Base-by-base conservation (phyloP, 2,329 filamentous ascomycete species). In the Rhytidhysteron rufulum region DNA sequence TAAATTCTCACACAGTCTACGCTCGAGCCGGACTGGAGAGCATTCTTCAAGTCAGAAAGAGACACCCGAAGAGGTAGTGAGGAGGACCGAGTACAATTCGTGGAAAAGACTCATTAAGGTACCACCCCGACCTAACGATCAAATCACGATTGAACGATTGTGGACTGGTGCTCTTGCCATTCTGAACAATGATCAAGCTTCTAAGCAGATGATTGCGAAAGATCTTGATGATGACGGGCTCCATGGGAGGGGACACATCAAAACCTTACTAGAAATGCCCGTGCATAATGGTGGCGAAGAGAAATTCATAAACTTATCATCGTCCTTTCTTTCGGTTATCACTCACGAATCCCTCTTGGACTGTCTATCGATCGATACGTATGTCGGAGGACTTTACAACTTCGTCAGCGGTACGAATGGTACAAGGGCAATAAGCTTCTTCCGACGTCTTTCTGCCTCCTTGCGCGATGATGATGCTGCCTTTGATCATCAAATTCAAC, bases 351-450 rank as follows among this genome's bases (percentile, higher is more conserved):
- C 55, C 3, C 37, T 67, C 13, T 38, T 68, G 10, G 53, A 63
- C 22, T 62, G 57, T 34, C 50, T 67, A 8, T 53, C 62, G 3
- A 45, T 65, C 1, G 62, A 68, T 41, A 65, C 58, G 3, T 53
- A 47, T 22, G 55, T 68, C 5, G 58, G 59, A 10, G 41, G 35
- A 6, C 31, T 68, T 4, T 67, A 66, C 43, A 65, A 58, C 9
- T 64, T 61, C 42, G 52, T 68, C 19, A 48, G 55, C 34, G 62
- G 63, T 8, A 49, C 45, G 11, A 54, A 58, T 34, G 61, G 62
- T 10, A 50, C 43, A 2, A 45, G 55, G 25, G 63, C 53, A 7
- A 39, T 67, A 24, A 41, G 51, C 7, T 64, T 66, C 45, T 60
- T 67, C 15, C 45, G 53, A 10, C 47, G 51, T 32, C 35, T 59